Base-by-base conservation (phyloP, 192 early-diverging fungal genomes). In the Gamsiella multidivaricata region DNA sequence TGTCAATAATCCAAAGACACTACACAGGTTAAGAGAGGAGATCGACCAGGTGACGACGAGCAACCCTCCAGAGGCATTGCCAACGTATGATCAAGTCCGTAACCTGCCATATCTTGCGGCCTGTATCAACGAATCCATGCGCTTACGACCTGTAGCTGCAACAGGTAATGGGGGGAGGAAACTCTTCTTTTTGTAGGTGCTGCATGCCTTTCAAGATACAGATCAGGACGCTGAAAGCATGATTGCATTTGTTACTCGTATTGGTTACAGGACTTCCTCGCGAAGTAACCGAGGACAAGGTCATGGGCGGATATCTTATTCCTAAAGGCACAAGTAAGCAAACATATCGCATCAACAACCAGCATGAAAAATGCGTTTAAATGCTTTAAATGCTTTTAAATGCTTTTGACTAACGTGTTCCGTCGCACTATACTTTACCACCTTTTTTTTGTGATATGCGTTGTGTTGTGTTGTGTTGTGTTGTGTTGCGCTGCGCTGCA, bases 51-150 rank as follows among this genome's bases (percentile, higher is more conserved):
- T 63, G 3, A 78, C 70, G 5, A 29, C 47, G 15, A 71, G 49
- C 26, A 52, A 66, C 45, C 42, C 50, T 17, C 22, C 33, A 5
- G 73, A 45, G 6, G 51, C 53, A 10, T 20, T 78, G 26, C 81
- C 75, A 17, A 37, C 34, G 8, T 81, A 87, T 41, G 73, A 87
- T 26, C 65, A 84, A 33, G 28, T 86, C n/a, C 83, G 85, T 5
- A 54, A 79, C 42, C 50, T 88, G 9, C 74, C 85, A 8, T 84
- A 83, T 50, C 59, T 87, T 11, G 86, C 79, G 28, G 83, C 82
- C 8, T 82, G 87, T 10, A 82, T 88, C 55, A 65, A 87, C 17
- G 89, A 90, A 46, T 81, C 85, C 4, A 78, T 86, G 81, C 75
- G 87, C n/a, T 32, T 88, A 7, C 55, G 79, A 37, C 82, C 88